Evolutionary conservation across 192 early-diverging fungal species (phyloP).

Genomic region (Entomortierella lignicola): DNA sequence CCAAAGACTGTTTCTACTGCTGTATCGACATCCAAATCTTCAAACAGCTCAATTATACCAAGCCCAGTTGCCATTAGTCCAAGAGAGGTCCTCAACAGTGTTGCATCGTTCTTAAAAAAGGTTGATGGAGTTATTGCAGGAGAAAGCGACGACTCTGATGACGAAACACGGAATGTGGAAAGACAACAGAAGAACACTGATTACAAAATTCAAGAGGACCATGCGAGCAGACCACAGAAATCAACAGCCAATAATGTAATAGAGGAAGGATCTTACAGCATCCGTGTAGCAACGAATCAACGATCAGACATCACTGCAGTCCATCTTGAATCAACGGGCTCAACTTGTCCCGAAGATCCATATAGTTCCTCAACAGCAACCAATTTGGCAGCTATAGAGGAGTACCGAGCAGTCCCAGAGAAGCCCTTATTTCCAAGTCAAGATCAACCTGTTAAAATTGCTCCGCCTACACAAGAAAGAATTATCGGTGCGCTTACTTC

Average conservation of each 20-base stretch:
- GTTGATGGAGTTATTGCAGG: slow-evolving; percentile 39
- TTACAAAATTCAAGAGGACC: neutral
- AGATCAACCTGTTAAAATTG: neutral
- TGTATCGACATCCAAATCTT: slow-evolving; percentile 10
- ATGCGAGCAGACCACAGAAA: neutral
- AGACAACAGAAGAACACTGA: neutral
- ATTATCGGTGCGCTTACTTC: slow-evolving; percentile 25
- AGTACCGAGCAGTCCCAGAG: neutral
- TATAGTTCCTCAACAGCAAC: neutral
- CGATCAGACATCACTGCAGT: neutral
- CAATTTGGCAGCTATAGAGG: neutral
- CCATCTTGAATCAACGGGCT: neutral
- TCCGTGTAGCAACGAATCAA: neutral
- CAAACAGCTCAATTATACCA: neutral
- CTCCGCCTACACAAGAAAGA: slow-evolving; percentile 4
- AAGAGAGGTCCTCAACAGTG: slow-evolving; percentile 21
- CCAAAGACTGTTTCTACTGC: slow-evolving; percentile 12
- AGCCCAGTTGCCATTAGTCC: slow-evolving; percentile 6
- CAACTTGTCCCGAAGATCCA: neutral
- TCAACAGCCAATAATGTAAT: neutral
- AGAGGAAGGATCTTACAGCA: neutral
- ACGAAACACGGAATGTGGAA: slow-evolving; percentile 16
- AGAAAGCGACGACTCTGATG: slow-evolving; percentile 16
- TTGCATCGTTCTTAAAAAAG: slow-evolving; percentile 38
- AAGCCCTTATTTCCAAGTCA: neutral